Conservation (phyloP, 2,329 filamentous ascomycete genomes). For the Juglanconis juglandina region DNA sequence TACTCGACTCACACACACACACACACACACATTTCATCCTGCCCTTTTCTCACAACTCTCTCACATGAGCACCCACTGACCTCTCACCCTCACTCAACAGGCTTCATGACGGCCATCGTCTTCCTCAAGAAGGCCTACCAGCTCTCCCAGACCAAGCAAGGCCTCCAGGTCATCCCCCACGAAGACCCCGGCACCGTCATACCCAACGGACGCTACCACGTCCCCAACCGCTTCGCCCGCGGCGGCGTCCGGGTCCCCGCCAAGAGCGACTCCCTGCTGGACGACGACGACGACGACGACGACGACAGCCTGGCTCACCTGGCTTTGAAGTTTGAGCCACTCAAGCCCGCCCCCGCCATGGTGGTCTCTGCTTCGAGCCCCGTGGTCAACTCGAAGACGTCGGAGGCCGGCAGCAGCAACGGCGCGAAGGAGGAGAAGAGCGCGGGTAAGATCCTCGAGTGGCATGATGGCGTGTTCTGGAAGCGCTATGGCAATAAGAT, state of each 20-base stretch:
- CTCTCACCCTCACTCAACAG: constrained; percentile 20
- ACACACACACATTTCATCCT: too few species aligned
- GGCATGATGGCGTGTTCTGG: constrained; percentile 21
- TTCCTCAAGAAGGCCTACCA: constrained; percentile 31
- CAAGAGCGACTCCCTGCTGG: background rate
- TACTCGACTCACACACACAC: background rate
- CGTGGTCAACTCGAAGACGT: background rate
- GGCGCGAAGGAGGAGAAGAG: background rate
- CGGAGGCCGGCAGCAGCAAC: background rate
- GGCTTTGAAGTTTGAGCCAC: background rate
- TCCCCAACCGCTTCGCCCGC: background rate
- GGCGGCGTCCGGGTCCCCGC: background rate
- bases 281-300: background rate
- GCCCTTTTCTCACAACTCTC: background rate
- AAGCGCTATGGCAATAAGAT: constrained; percentile 24
- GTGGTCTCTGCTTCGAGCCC: background rate
- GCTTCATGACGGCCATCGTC: constrained; percentile 41
- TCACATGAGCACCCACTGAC: background rate
- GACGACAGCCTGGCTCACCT: background rate
- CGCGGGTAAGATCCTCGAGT: constrained; percentile 12
- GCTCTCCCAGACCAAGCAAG: background rate
- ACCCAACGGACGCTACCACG: background rate
- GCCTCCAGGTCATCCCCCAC: background rate
- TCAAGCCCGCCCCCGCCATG: background rate
- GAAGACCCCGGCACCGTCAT: background rate